phyloP scores from a whole-genome alignment of 2,329 filamentous ascomycete genomes.

The Fusarium ambrosium region DNA sequence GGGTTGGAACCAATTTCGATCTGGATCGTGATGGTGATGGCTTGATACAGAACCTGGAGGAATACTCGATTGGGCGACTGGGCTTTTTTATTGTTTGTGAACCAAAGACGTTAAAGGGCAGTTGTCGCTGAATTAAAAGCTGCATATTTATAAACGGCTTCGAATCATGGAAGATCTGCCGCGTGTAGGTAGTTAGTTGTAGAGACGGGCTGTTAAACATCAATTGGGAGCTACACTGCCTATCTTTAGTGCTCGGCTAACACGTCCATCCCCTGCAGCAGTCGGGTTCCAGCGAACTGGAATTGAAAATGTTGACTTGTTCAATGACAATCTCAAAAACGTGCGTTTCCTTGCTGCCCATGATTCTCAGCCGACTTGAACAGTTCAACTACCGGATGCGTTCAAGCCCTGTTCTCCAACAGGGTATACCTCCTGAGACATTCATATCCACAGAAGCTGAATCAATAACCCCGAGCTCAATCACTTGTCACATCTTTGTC shows the following conservation, averaged over 20 bases:
- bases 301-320: not conserved
- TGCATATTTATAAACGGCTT: not conserved
- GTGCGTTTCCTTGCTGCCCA: not conserved
- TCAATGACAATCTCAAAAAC: not conserved
- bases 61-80: not conserved
- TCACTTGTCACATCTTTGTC: not conserved
- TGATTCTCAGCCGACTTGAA: not conserved
- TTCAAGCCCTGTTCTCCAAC: not conserved
- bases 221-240: not conserved
- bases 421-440: not conserved
- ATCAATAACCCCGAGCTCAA: not conserved
- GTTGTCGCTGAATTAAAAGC: not conserved
- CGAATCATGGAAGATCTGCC: not conserved
- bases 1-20: slow-evolving; percentile 26
- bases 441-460: not conserved
- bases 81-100: not conserved
- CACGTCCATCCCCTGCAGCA: not conserved
- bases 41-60: slow-evolving; percentile 15
- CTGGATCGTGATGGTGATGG: slow-evolving; percentile 30
- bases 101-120: not conserved
- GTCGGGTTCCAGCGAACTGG: not conserved
- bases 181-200: not conserved
- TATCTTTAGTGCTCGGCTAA: not conserved
- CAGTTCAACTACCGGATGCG: not conserved
- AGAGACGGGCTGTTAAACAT: not conserved